Evolutionary conservation across 2,329 filamentous ascomycete genomes (phyloP), one percentile per base, ranked within the genome.

Genomic region (Xylaria arbuscula): DNA sequence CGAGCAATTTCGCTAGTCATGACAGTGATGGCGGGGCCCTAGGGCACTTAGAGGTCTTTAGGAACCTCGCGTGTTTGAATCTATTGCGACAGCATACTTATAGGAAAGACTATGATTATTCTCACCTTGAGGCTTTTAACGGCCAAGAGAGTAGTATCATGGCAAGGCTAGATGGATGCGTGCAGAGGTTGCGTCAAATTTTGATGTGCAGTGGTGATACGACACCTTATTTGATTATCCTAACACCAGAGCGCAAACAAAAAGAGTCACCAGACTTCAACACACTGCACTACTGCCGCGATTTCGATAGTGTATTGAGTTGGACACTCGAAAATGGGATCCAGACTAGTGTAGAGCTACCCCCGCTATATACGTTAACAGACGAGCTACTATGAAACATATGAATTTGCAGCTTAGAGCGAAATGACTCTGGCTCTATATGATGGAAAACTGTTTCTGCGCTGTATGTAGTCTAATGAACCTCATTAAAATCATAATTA

Each of bases 261-360:
- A 48, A 48, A 15, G 45, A 48, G 45, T 48, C 45, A 17, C 45
- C 45, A n/a, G 45, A 48, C n/a, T 48, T 48, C n/a, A 48, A 48
- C n/a, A 48, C 45, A 19, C 17, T 48, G 15, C 45, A 48, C 45
- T 48, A 48, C n/a, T 48, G 45, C 45, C 45, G 45, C 13, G n/a
- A 48, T 19, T 48, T 17, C n/a, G 45, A 48, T 19, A 42, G 38
- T 13, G 17, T 42, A 3, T 13, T 6, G 38, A 17, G 17, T 42
- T 42, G 38, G 38, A 17, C 38, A 17, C 10, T 13, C 3, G 38
- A 42, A 42, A 42, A 42, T 9, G 38, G 17, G 9, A 13, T 42
- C 28, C 2, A 28, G 28, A 28, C 28, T 28, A 28, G 28, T 5
- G 28, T 28, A 28, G 28, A 28, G 28, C 28, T 28, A 2, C 28